Evolutionary conservation across 306 rosid genomes (phyloP).

Genomic region (Astragalus glycyphyllos): DNA sequence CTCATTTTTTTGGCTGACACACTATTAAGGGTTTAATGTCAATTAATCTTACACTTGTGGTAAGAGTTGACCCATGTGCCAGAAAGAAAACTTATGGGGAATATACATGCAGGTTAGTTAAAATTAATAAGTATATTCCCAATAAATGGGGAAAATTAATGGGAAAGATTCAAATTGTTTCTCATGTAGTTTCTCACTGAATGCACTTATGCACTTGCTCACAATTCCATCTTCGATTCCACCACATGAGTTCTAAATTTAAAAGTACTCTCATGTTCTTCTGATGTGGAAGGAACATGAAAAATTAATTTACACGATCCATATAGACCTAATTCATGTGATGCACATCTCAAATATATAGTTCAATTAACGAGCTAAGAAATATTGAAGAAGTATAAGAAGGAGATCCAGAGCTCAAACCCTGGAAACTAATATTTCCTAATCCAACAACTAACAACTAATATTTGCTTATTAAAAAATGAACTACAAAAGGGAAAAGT

Average conservation of each 20-base stretch:
- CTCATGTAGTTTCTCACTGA: not conserved
- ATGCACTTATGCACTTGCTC: no score
- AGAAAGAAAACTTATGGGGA: conserved; percentile 22
- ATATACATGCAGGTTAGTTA: conserved; percentile 38
- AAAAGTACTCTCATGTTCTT: not conserved
- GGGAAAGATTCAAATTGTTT: not conserved
- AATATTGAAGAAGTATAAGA: no score
- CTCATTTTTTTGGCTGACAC: conserved; percentile 7
- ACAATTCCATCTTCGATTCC: no score
- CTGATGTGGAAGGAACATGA: no score
- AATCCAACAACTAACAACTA: no score
- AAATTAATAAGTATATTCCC: conserved; percentile 17
- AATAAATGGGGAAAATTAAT: not conserved
- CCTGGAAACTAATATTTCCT: no score
- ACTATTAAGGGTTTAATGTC: conserved; percentile 1
- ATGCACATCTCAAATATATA: not conserved
- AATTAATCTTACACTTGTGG: conserved; percentile 21
- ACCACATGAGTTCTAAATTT: not conserved
- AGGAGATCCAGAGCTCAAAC: no score
- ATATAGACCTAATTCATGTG: not conserved
- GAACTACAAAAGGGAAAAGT: not conserved
- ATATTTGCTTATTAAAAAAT: no score
- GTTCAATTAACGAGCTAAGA: no score
- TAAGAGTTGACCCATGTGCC: conserved; percentile 54
- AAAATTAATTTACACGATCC: no score